These are phyloP conservation scores for Colletotrichum somersetense DNA, from an alignment of 2,329 filamentous ascomycete species.

Conservation along the genomic window DNA sequence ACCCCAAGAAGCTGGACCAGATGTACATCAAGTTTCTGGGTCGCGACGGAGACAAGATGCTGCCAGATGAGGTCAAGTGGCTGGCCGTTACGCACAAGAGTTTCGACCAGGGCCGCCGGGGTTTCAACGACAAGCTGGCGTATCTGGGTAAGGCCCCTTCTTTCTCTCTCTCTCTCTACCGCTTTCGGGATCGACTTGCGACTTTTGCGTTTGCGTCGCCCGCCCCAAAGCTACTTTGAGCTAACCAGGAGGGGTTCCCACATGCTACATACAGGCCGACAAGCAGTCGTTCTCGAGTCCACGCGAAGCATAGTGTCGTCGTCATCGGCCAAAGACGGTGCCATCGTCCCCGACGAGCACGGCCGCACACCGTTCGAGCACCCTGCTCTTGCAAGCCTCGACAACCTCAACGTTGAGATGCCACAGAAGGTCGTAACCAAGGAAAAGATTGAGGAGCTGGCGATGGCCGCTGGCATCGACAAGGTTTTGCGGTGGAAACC, in stretches of 20 bases:
- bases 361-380: conserved; percentile 77
- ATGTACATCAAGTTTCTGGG: conserved; percentile 85
- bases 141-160: conserved; percentile 75
- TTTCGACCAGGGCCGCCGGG: conserved; percentile 93
- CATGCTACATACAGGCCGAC: conserved; percentile 46
- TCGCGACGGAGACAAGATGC: conserved; percentile 75
- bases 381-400: conserved; percentile 77
- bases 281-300: conserved; percentile 47
- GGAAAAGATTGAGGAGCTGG: conserved; percentile 75
- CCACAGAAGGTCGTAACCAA: conserved; percentile 74
- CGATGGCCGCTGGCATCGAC: conserved; percentile 76
- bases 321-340: conserved; percentile 47
- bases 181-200: conserved; percentile 21
- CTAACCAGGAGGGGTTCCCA: conserved; percentile 30
- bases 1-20: conserved; percentile 79
- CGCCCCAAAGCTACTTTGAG: neutral
- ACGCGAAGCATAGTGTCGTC: conserved; percentile 70
- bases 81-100: conserved; percentile 97
- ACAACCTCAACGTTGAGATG: conserved; percentile 74
- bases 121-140: conserved; percentile 94
- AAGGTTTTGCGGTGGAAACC: conserved; percentile 91
- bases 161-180: neutral
- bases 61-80: conserved; percentile 96
- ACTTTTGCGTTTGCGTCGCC: neutral
- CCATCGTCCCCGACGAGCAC: conserved; percentile 58